phyloP scores from a whole-genome alignment of 2,329 filamentous ascomycete genomes.

The Apiospora kogelbergensis region DNA sequence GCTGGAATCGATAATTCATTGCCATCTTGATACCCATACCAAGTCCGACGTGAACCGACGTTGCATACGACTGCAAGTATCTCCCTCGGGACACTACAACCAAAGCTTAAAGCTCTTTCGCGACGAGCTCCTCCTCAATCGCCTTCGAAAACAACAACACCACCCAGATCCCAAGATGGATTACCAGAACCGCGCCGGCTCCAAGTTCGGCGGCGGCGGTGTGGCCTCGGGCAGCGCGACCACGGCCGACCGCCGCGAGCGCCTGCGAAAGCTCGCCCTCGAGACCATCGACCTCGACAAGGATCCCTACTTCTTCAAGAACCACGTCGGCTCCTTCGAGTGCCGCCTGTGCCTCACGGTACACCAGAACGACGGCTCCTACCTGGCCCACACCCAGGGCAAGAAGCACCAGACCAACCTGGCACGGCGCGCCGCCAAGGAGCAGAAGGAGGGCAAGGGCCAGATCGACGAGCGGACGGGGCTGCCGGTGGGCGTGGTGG shows the following conservation, averaged over 20 bases:
- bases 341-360: constrained; percentile 96
- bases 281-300: constrained; percentile 99
- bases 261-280: constrained; percentile 94
- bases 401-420: constrained; percentile 99
- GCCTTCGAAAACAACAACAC: background rate
- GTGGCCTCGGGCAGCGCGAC: constrained; percentile 91
- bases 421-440: constrained; percentile 89
- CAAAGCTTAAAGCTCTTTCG: background rate
- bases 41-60: background rate
- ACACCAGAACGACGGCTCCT: constrained; percentile 98
- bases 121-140: background rate
- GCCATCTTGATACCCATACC: background rate
- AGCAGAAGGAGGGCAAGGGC: constrained; percentile 83
- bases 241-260: constrained; percentile 95
- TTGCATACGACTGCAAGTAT: background rate
- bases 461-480: constrained; percentile 68
- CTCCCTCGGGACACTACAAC: no score
- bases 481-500: constrained; percentile 73
- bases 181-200: constrained; percentile 89
- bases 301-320: constrained; percentile 99
- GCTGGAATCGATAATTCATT: background rate
- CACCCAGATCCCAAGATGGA: constrained; percentile 48
- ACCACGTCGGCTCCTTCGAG: constrained; percentile 97
- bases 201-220: constrained; percentile 96
- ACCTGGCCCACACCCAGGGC: constrained; percentile 96